Conservation (phyloP, 495 filamentous ascomycete genomes). For the Clohesyomyces aquaticus region DNA sequence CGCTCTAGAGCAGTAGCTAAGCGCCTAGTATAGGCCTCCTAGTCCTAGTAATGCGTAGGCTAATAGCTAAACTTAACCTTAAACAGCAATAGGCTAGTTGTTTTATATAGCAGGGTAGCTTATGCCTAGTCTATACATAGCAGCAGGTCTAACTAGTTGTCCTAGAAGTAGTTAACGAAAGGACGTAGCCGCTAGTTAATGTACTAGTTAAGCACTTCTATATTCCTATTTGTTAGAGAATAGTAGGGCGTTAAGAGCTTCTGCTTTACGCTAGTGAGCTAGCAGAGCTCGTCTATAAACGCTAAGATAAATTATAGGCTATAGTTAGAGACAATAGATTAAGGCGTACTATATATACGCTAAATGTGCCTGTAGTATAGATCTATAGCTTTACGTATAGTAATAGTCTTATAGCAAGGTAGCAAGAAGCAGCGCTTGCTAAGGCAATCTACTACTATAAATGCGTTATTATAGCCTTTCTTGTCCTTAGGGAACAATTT, state of each 20-base stretch:
- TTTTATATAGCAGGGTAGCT: not conserved
- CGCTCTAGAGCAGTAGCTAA: too few species aligned
- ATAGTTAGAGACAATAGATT: slow-evolving; percentile 34
- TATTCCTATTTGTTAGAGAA: slow-evolving; percentile 39
- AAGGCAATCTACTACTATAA: not conserved
- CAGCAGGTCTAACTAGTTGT: not conserved
- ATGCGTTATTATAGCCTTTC: not conserved
- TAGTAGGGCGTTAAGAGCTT: slow-evolving; percentile 38
- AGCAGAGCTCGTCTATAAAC: slow-evolving; percentile 35
- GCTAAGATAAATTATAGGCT: slow-evolving; percentile 34
- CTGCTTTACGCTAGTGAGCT: slow-evolving; percentile 17
- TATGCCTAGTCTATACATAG: not conserved
- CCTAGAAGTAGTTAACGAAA: not conserved
- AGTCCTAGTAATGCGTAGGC: too few species aligned
- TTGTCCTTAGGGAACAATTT: not conserved
- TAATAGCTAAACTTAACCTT: slow-evolving; percentile 7
- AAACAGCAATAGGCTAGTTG: slow-evolving; percentile 3
- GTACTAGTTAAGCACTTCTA: slow-evolving; percentile 35
- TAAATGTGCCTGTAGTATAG: slow-evolving; percentile 19
- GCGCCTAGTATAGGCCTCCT: too few species aligned
- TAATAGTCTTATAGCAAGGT: slow-evolving; percentile 4
- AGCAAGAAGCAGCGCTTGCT: slow-evolving; percentile 2
- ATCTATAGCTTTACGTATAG: not conserved
- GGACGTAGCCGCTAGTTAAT: not conserved
- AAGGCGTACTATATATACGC: slow-evolving; percentile 23